Percentiles rank a stretch among this genome's conserved stretches.
phyloP scores from a whole-genome alignment of 306 rosid species.

The Pachyrhizus erosus region DNA sequence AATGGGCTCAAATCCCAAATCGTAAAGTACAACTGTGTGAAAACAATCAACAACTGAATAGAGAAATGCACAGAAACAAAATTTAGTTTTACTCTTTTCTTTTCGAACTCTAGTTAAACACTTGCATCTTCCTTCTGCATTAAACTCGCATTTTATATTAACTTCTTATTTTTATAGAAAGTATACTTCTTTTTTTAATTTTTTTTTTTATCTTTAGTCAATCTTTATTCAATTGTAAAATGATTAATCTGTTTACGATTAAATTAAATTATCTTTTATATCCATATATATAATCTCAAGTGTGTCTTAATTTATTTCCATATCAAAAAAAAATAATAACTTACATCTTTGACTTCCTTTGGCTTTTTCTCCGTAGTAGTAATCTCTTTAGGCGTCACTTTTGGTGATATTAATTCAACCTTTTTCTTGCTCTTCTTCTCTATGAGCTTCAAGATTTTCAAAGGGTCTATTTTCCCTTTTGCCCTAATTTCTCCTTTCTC shows the following conservation, averaged over 20 bases:
- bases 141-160: too few species aligned
- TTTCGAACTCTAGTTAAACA: too few species aligned
- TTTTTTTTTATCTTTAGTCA: not conserved
- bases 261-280: not conserved
- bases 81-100: too few species aligned
- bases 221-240: not conserved
- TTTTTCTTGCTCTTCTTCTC: constrained; percentile 65
- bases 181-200: too few species aligned
- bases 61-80: too few species aligned
- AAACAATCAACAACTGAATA: too few species aligned
- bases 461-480: constrained; percentile 71
- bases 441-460: constrained; percentile 59
- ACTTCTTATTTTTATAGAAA: too few species aligned
- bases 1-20: too few species aligned
- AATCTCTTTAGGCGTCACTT: constrained; percentile 57
- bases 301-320: too few species aligned
- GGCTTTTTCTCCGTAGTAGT: constrained; percentile 37
- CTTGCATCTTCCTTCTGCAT: too few species aligned
- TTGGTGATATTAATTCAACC: constrained; percentile 84
- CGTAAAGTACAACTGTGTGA: too few species aligned
- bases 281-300: not conserved
- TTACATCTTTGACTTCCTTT: constrained; percentile 65
- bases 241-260: too few species aligned
- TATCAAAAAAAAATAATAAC: constrained; percentile 4
- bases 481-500: constrained; percentile 77